These are phyloP conservation scores for Globisporangium heterothallicum DNA, from an alignment of 352 stramenopile species.

Conservation along the genomic window DNA sequence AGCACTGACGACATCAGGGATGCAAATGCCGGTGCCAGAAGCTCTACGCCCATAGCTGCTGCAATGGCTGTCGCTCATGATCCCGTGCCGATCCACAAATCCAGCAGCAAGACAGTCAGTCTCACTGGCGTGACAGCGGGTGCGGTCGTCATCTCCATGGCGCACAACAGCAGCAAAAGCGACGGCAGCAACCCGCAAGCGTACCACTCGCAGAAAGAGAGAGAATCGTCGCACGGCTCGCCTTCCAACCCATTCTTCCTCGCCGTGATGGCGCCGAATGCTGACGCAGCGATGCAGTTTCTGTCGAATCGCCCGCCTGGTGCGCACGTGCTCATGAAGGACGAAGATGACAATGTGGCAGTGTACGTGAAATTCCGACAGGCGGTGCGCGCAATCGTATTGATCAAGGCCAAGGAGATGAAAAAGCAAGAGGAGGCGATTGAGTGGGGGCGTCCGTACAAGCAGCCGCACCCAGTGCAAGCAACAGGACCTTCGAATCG, in stretches of 20 bases:
- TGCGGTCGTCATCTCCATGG: conserved; percentile 7
- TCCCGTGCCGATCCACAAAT: background rate
- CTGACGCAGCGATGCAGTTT: conserved; percentile 31
- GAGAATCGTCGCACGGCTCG: background rate
- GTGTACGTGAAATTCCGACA: conserved; percentile 59
- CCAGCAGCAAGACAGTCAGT: conserved; percentile 1
- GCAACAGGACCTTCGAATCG: background rate
- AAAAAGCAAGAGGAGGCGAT: conserved; percentile 34
- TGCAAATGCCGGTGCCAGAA: background rate
- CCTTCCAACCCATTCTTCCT: conserved; percentile 23
- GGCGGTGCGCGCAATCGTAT: conserved; percentile 29
- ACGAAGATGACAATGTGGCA: conserved; percentile 31
- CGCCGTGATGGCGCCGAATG: conserved; percentile 40
- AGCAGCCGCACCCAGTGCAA: background rate
- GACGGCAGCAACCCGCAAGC: background rate
- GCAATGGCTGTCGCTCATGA: too few relatives aligned
- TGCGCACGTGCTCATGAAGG: conserved; percentile 39
- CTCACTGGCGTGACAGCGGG: conserved; percentile 1
- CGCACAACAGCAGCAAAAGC: background rate
- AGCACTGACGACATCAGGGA: background rate
- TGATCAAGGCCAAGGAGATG: conserved; percentile 46
- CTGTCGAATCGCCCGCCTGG: conserved; percentile 38
- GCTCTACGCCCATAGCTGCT: too few relatives aligned
- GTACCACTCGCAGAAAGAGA: background rate
- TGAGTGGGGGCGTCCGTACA: conserved; percentile 23